Evolutionary conservation across 23 red algal species (phyloP).

Genomic region (Gracilaria gracilis): DNA sequence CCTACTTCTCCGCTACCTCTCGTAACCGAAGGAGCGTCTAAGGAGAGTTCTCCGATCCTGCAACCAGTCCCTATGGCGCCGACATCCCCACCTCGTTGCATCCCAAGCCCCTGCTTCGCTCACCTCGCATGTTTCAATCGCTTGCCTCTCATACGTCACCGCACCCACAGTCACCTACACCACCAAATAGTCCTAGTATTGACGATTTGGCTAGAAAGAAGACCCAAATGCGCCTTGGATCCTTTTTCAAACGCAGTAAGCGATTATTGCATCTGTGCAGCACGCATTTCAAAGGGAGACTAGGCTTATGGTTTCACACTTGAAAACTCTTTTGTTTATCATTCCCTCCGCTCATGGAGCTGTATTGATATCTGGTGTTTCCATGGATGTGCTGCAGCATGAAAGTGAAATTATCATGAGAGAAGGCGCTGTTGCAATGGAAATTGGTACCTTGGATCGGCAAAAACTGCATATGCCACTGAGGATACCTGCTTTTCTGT

Average conservation of each 20-base stretch:
- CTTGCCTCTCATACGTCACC: not conserved
- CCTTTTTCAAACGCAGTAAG: conserved; percentile 34
- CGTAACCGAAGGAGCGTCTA: not conserved
- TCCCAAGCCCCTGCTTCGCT: not conserved
- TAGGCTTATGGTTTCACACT: conserved; percentile 43
- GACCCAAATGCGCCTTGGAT: conserved; percentile 28
- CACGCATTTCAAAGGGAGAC: conserved; percentile 68
- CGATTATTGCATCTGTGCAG: conserved; percentile 69
- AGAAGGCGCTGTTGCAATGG: conserved; percentile 48
- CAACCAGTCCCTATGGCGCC: not conserved
- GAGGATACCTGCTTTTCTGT: not conserved
- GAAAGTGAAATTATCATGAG: conserved; percentile 51
- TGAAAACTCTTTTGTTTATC: conserved; percentile 45
- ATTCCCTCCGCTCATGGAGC: conserved; percentile 52
- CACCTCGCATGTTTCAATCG: conserved; percentile 2
- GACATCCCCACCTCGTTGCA: conserved; percentile 13
- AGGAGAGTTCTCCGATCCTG: not conserved
- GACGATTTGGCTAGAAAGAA: conserved; percentile 50
- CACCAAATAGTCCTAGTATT: conserved; percentile 29
- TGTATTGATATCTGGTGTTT: not conserved
- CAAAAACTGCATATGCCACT: conserved; percentile 19
- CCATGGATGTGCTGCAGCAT: conserved; percentile 18
- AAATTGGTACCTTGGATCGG: conserved; percentile 60
- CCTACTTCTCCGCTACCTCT: not conserved
- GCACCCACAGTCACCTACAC: not conserved